Evolutionary conservation across 148 eudicot species (phyloP).

Genomic region (Rhododendron ferrugineum): DNA sequence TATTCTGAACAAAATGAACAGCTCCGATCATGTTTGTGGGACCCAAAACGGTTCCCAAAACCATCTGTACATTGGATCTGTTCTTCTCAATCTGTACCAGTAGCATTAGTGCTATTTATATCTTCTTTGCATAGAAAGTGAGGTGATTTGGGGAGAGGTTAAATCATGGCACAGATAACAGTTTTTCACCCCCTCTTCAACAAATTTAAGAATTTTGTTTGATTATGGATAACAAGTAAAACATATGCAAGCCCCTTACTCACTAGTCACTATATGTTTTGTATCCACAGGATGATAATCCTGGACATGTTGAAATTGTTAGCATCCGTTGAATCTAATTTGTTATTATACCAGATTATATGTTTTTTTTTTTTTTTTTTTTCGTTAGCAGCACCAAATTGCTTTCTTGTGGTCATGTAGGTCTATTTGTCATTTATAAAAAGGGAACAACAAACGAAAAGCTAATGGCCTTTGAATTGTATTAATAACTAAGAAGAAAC

Average conservation of each 20-base stretch:
- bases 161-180: background rate
- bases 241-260: background rate
- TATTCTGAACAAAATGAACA: too few relatives aligned
- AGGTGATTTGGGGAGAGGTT: background rate
- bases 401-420: background rate
- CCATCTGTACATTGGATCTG: too few relatives aligned
- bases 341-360: background rate
- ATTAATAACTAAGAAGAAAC: background rate
- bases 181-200: background rate
- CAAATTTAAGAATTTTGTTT: background rate
- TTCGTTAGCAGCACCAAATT: background rate
- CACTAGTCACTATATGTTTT: background rate
- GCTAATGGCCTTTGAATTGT: background rate
- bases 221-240: background rate
- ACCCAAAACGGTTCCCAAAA: too few relatives aligned
- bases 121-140: background rate
- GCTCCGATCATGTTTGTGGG: too few relatives aligned
- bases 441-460: background rate
- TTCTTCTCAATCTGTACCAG: too few relatives aligned
- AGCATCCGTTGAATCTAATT: background rate
- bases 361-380: background rate
- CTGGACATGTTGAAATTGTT: background rate
- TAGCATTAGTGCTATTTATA: background rate
- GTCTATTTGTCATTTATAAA: background rate
- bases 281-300: background rate